Evolutionary conservation across 768 basidiomycete genomes (phyloP), one percentile per base, ranked within the genome.

Genomic region (Collybia mongolica): DNA sequence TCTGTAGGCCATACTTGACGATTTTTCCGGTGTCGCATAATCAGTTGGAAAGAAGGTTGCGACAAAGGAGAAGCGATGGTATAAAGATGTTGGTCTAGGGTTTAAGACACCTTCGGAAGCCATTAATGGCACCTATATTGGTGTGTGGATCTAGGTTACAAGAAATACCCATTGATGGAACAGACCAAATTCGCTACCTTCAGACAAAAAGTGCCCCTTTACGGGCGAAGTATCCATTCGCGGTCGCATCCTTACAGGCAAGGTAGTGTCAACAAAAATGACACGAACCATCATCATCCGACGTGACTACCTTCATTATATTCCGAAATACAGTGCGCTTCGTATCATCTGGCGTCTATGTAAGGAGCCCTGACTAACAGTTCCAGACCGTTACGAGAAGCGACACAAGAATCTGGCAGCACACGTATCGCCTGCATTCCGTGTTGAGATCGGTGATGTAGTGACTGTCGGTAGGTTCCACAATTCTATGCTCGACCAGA

Each of bases 161-260:
- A 44, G 6, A 42, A 15, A 26, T 20, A 9, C 11, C 14, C 32
- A 32, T 12, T 14, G 14, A 32, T 22, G 54, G 43, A 49, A 28
- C 49, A 49, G 49, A 54, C 26, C 17, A 18, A 24, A 2, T 22
- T 5, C 11, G 15, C 12, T 24, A 7, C 39, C 18, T 29, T 28
- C 62, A 93, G 97, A 99, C 84, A 98, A 98, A 82, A 99, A 99
- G 77, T 99, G 97, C 79, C 97, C 97, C 22, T 99, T 98, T 82
- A 95, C 93, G 58, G 91, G 96, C 57, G 79, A 93, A 60, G 77
- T 99, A 63, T 98, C 97, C 49, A 99, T 99, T 70, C 96, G 97
- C 67, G 97, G 97, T 49, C 95, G 97, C 64, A 99, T 99, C 75
- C 77, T 99, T 55, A 96, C 94, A 44, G 97, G 97, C 71, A 92